Conservation (phyloP, 129 eudicot genomes). For the Pittosporum tobira region DNA sequence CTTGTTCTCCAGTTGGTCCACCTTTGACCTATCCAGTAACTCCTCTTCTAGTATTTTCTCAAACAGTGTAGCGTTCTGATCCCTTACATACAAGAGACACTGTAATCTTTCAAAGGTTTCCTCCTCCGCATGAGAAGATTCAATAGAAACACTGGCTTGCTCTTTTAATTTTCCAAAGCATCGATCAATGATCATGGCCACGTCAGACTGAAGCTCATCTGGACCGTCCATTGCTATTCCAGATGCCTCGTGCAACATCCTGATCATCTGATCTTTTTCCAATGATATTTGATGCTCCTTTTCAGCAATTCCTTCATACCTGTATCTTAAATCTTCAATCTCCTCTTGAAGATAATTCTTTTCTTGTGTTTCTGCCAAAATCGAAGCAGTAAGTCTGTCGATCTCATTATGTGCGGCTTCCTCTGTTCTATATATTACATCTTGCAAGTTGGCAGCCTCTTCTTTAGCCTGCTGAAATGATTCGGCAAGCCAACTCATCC, state of each 20-base stretch:
- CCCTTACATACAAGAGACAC: slow-evolving; percentile 6
- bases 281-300: slow-evolving; percentile 26
- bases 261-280: slow-evolving; percentile 47
- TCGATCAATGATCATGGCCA: not conserved
- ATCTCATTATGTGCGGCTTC: slow-evolving; percentile 52
- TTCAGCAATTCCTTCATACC: slow-evolving; percentile 28
- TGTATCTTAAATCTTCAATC: slow-evolving; percentile 39
- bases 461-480: slow-evolving; percentile 42
- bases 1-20: slow-evolving; percentile 1
- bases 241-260: slow-evolving; percentile 41
- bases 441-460: slow-evolving; percentile 31
- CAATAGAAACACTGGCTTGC: slow-evolving; percentile 1
- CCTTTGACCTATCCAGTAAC: not conserved
- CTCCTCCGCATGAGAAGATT: not conserved
- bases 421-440: slow-evolving; percentile 31
- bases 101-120: slow-evolving; percentile 11
- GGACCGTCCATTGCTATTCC: slow-evolving; percentile 27
- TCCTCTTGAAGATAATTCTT: slow-evolving; percentile 42
- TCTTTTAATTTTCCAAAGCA: slow-evolving; percentile 3
- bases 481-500: slow-evolving; percentile 48
- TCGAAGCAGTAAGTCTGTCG: slow-evolving; percentile 35
- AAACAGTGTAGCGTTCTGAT: slow-evolving; percentile 12
- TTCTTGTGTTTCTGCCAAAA: slow-evolving; percentile 55
- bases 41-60: slow-evolving; percentile 10
- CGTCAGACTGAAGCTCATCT: slow-evolving; percentile 8